Evolutionary conservation across 192 early-diverging fungal genomes (phyloP).

Genomic region (Spinellus fusiger): DNA sequence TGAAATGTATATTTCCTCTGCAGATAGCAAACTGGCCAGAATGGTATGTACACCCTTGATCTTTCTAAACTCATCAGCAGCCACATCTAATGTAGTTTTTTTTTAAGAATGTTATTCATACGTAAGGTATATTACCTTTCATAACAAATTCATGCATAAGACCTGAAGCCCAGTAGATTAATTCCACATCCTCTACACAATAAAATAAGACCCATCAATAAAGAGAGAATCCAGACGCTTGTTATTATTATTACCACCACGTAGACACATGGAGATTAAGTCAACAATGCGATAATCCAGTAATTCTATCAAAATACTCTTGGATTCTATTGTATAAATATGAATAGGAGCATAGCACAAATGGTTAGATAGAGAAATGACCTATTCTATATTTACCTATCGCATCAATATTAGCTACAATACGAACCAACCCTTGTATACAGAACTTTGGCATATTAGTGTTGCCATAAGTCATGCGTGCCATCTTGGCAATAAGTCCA

Average conservation of each 20-base stretch:
- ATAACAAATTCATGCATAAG: slow-evolving; percentile 74
- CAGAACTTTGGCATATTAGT: slow-evolving; percentile 80
- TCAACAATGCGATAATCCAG: slow-evolving; percentile 61
- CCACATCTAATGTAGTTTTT: slow-evolving; percentile 42
- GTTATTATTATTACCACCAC: slow-evolving; percentile 41
- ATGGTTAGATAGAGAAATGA: not conserved
- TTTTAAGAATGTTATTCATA: not conserved
- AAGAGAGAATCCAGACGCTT: not conserved
- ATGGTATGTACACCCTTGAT: slow-evolving; percentile 56
- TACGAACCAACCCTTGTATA: slow-evolving; percentile 67
- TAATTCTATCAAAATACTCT: slow-evolving; percentile 46
- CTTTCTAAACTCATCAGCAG: slow-evolving; percentile 48
- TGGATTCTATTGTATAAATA: slow-evolving; percentile 31
- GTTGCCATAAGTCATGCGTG: slow-evolving; percentile 74
- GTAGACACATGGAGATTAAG: slow-evolving; percentile 58
- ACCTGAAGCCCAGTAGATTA: slow-evolving; percentile 73
- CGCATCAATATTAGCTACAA: slow-evolving; percentile 52
- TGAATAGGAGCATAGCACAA: slow-evolving; percentile 13
- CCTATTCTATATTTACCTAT: slow-evolving; percentile 5
- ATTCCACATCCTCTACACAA: slow-evolving; percentile 62
- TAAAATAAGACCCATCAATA: not conserved
- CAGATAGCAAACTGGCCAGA: slow-evolving; percentile 49
- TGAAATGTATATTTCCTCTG: slow-evolving; percentile 61
- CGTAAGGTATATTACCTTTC: slow-evolving; percentile 38
- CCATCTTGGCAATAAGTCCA: slow-evolving; percentile 54